A percentile compares a stretch with the other conserved stretches of the same genome.
phyloP scores from a whole-genome alignment of 2,329 filamentous ascomycete genomes.

The Atkinsonella hypoxylon region DNA sequence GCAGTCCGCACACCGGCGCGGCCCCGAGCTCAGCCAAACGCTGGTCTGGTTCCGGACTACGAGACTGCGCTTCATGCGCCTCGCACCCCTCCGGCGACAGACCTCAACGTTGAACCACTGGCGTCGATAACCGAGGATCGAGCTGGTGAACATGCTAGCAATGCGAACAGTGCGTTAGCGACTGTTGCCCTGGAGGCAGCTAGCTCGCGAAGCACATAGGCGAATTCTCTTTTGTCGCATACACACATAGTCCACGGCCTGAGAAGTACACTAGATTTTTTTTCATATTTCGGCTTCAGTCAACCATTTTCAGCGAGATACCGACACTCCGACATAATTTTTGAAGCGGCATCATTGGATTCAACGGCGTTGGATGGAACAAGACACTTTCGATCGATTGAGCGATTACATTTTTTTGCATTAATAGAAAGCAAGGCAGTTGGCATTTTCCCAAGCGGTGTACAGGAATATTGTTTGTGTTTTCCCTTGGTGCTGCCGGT shows the following conservation, averaged over 20 bases:
- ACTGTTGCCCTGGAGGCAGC: not conserved
- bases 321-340: not conserved
- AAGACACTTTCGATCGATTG: not conserved
- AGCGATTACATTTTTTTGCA: not conserved
- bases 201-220: not conserved
- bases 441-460: not conserved
- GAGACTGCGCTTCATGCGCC: constrained; percentile 46
- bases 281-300: not conserved
- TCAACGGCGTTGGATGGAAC: not conserved
- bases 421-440: not conserved
- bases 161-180: not conserved
- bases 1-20: constrained; percentile 55
- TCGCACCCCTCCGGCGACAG: constrained; percentile 29
- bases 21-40: constrained; percentile 35
- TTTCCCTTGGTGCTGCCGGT: not conserved
- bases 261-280: not conserved
- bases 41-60: constrained; percentile 52
- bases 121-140: constrained; percentile 21
- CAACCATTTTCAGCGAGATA: not conserved
- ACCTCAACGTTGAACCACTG: constrained; percentile 17
- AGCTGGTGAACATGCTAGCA: constrained; percentile 11
- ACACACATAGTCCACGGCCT: not conserved
- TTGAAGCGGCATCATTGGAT: not conserved
- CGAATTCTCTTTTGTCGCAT: not conserved
- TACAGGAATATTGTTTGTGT: not conserved